Base-by-base conservation (phyloP, 441 rosid species). In the Populus hybrid region DNA sequence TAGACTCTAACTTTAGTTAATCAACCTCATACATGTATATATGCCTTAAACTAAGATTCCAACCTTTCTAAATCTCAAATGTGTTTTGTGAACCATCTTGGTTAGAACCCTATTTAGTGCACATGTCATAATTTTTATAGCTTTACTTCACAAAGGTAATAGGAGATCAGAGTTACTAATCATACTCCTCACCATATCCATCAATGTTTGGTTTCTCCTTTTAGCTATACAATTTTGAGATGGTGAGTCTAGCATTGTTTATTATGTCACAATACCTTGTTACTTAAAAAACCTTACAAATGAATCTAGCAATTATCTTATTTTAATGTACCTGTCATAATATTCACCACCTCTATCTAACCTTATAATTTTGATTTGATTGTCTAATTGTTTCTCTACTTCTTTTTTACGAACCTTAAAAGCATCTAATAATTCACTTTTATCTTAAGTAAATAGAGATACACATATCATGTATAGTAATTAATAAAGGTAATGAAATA, bases 401-500 rank as follows among this genome's bases (percentile, higher is more conserved):
- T 64, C 2, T 6, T 64, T 20, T 9, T 81, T 73, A 53, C 5
- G 67, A 2, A 35, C 1, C 14, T 80, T 72, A 50, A 80, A 76
- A 31, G 36, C 24, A 6, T 76, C 59, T 63, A 72, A 11, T 45
- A 69, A 6, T 10, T 76, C 4, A 12, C 18, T 50, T 23, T 56
- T 73, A 26, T 73, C n/a, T 24, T 73, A 36, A 38, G 12, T 2
- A 61, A 31, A 63, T 26, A 36, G 0, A 64, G 20, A 31, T 74
- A 11, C 0, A 45, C 28, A 63, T 12, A 63, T 16, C 29, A 11
- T 9, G 5, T 29, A 35, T 20, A 61, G 20, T 56, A 38, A 14
- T 74, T 68, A 71, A 66, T 72, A 20, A 80, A 72, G 5, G 42
- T n/a, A 2, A 72, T 50, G 36, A 76, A 63, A 50, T 71, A 76